These are phyloP conservation scores for Rubus parviflorus DNA, from an alignment of 306 rosid genomes.

Conservation along the genomic window DNA sequence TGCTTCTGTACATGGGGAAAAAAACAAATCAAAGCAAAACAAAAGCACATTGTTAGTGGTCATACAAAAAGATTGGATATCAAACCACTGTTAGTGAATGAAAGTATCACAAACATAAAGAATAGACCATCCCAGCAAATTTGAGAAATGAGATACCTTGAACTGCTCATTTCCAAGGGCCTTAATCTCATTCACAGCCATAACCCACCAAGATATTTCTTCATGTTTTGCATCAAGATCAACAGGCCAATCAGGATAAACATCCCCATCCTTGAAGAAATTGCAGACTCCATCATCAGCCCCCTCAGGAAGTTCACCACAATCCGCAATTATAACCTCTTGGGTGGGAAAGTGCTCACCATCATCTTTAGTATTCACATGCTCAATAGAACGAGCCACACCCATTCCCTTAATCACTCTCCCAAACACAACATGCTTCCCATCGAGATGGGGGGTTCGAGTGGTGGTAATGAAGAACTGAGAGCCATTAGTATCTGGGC, in stretches of 20 bases:
- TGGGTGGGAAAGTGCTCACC: slow-evolving; percentile 37
- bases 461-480: slow-evolving; percentile 62
- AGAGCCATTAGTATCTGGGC: slow-evolving; percentile 64
- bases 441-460: slow-evolving; percentile 67
- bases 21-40: too few species aligned
- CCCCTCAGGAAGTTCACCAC: slow-evolving; percentile 66
- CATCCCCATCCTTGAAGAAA: slow-evolving; percentile 73
- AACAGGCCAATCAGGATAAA: slow-evolving; percentile 67
- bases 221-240: slow-evolving; percentile 57
- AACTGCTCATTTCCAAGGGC: slow-evolving; percentile 61
- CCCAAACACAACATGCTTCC: slow-evolving; percentile 77
- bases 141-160: slow-evolving; percentile 32
- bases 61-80: not conserved
- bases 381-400: slow-evolving; percentile 62
- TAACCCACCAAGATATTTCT: slow-evolving; percentile 71
- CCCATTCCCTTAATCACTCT: slow-evolving; percentile 74
- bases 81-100: not conserved
- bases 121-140: not conserved
- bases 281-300: slow-evolving; percentile 58
- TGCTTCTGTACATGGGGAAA: slow-evolving; percentile 47
- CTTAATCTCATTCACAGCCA: slow-evolving; percentile 59
- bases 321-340: slow-evolving; percentile 51
- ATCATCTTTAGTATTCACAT: slow-evolving; percentile 36
- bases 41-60: not conserved
- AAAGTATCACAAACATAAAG: not conserved